Evolutionary conservation across 345 rosid genomes (phyloP), one percentile per base, ranked within the genome.

Genomic region (rapeseed (Brassica napus)): DNA sequence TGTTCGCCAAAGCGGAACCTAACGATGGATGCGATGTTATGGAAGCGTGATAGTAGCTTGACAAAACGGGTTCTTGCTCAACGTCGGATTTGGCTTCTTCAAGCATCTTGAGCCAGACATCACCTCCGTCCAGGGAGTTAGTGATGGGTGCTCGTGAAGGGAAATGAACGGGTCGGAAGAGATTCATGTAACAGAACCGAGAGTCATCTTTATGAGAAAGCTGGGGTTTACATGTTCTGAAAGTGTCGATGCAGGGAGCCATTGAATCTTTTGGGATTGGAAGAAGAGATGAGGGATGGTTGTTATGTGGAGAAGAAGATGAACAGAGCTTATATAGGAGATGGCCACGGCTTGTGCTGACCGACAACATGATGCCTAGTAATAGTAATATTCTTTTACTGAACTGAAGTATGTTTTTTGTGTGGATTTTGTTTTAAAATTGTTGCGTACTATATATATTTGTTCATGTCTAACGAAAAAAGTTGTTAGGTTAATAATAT

Each of bases 81-180:
- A 85, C 84, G 64, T 89, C 95, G 2, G 88, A 74, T 42, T 71
- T 83, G 4, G 98, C 98, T 81, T 92, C 95, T 23, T 90, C 91
- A 11, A 72, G 82, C 79, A 94, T 91, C 79, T 73, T 81, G 7
- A 73, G 39, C 98, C 96, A 94, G 0, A 87, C 70, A 73, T 75
- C 73, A 2, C 67, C 88, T 6, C 24, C 24, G 32, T 59, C 32
- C 32, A 24, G 32, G 2, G 64, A 59, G 59, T 1, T 44, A 16
- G 64, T 15, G 5, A 57, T 71, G 73, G 68, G 58, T 52, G 23
- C 10, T 16, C 68, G 68, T 34, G 68, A 32, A 76, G 57, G 57
- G 57, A 69, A 72, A 15, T 62, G 81, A 55, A 83, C 75, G 0
- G 84, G 34, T 64, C 86, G 81, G 78, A 70, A 75, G 74, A 73